phyloP scores from a whole-genome alignment of 1,284 basidiomycete genomes.

The Sparassis latifolia region DNA sequence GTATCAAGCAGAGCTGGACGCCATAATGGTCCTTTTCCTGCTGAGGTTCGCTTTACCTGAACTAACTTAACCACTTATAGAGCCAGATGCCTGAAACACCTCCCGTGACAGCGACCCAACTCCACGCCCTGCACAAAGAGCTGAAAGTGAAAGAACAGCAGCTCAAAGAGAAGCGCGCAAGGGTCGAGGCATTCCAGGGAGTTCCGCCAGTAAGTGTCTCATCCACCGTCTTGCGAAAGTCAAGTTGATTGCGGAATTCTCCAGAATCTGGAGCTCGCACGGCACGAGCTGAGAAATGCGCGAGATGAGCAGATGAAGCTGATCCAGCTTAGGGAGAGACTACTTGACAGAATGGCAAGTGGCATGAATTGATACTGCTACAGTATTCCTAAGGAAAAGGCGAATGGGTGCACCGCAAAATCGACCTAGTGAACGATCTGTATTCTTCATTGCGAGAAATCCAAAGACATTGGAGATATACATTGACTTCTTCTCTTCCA shows the following conservation, averaged over 20 bases:
- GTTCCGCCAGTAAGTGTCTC: constrained; percentile 35
- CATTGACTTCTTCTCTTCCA: neutral
- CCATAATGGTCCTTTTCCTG: constrained; percentile 17
- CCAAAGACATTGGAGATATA: too few species aligned
- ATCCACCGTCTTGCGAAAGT: neutral
- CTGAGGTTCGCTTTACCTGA: neutral
- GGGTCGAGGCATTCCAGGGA: constrained; percentile 39
- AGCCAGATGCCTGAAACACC: constrained; percentile 25
- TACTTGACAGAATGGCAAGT: constrained; percentile 36
- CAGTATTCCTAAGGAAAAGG: neutral
- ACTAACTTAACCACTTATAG: constrained; percentile 14
- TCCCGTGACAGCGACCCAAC: constrained; percentile 29
- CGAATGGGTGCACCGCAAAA: too few species aligned
- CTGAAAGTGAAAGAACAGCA: constrained; percentile 29
- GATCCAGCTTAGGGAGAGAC: constrained; percentile 37
- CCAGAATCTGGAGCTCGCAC: constrained; percentile 41
- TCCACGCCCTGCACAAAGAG: constrained; percentile 30
- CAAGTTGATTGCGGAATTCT: neutral
- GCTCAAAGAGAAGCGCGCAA: constrained; percentile 37
- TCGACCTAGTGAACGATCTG: too few species aligned
- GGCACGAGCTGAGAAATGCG: constrained; percentile 34
- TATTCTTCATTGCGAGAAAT: too few species aligned
- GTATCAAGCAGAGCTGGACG: constrained; percentile 34
- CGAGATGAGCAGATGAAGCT: constrained; percentile 38
- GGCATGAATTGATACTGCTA: neutral